Evolutionary conservation across 805 yeast genomes (phyloP).

Genomic region (Starmerella potacharoeniae): DNA sequence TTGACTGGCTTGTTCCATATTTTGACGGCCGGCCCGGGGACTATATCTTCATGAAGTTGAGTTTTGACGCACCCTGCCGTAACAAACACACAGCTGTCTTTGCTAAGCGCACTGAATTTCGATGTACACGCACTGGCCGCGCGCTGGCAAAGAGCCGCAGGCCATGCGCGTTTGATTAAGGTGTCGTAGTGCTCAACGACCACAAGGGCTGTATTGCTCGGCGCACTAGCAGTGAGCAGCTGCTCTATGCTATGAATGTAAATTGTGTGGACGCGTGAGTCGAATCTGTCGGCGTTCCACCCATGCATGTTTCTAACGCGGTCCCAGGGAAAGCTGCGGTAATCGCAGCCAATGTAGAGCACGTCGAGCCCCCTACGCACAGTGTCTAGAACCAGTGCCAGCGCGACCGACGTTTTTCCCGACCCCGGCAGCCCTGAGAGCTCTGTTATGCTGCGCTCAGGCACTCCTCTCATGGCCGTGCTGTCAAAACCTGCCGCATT

Average conservation of each 20-base stretch:
- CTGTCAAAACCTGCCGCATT: too few species aligned
- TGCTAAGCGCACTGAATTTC: neutral
- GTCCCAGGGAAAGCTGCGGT: constrained; percentile 18
- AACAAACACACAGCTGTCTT: constrained; percentile 7
- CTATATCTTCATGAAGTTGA: neutral
- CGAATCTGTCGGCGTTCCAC: constrained; percentile 8
- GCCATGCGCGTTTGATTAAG: constrained; percentile 6
- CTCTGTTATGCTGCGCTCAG: constrained; percentile 17
- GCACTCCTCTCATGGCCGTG: constrained; percentile 6
- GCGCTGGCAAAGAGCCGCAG: neutral
- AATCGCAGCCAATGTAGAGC: constrained; percentile 21
- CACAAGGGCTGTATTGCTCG: constrained; percentile 23
- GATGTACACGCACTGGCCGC: neutral
- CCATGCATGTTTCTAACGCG: constrained; percentile 16
- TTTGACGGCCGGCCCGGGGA: constrained; percentile 6
- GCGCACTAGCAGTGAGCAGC: constrained; percentile 17
- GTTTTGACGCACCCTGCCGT: constrained; percentile 7
- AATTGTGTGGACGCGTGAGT: constrained; percentile 4
- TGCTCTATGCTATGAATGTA: constrained; percentile 12
- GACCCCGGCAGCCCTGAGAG: constrained; percentile 26
- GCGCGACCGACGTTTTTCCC: constrained; percentile 24
- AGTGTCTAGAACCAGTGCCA: constrained; percentile 18
- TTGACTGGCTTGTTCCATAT: neutral
- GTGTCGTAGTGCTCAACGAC: constrained; percentile 18
- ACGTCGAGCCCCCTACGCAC: constrained; percentile 20